Evolutionary conservation across 108 stramenopile genomes (phyloP).

Genomic region (Stephanodiscus triporus): DNA sequence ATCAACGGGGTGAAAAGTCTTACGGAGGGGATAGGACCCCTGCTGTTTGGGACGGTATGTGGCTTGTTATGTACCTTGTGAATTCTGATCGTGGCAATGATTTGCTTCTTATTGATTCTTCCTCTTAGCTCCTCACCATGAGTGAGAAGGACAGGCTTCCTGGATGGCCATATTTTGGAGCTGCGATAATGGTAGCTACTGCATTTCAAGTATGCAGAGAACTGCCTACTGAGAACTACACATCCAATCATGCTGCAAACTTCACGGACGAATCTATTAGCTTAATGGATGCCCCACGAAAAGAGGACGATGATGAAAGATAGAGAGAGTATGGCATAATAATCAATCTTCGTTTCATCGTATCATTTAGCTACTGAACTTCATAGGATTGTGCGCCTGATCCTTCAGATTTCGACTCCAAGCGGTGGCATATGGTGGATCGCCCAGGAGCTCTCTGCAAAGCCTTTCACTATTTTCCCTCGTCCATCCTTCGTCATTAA

Average conservation of each 20-base stretch:
- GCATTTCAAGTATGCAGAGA: constrained; percentile 53
- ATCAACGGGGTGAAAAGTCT: constrained; percentile 95
- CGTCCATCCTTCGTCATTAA: constrained; percentile 60
- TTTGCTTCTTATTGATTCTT: background rate
- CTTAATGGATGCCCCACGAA: background rate
- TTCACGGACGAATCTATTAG: background rate
- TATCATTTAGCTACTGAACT: background rate
- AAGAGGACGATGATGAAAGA: background rate
- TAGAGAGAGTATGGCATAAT: constrained; percentile 1
- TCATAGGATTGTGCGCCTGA: background rate
- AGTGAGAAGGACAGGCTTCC: constrained; percentile 72
- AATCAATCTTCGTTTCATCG: background rate
- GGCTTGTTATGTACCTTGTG: background rate
- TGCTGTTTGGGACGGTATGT: constrained; percentile 72
- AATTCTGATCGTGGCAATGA: background rate
- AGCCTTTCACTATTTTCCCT: constrained; percentile 43
- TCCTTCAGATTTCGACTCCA: constrained; percentile 66
- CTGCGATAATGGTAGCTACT: constrained; percentile 53
- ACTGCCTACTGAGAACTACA: constrained; percentile 42
- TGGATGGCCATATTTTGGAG: constrained; percentile 63
- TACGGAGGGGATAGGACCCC: constrained; percentile 90
- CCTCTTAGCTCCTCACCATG: constrained; percentile 55
- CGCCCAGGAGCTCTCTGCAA: constrained; percentile 44
- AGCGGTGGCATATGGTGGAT: constrained; percentile 51
- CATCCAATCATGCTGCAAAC: background rate